These are phyloP conservation scores for Punctularia strigosozonata DNA, from an alignment of 768 basidiomycete species.

Conservation along the genomic window DNA sequence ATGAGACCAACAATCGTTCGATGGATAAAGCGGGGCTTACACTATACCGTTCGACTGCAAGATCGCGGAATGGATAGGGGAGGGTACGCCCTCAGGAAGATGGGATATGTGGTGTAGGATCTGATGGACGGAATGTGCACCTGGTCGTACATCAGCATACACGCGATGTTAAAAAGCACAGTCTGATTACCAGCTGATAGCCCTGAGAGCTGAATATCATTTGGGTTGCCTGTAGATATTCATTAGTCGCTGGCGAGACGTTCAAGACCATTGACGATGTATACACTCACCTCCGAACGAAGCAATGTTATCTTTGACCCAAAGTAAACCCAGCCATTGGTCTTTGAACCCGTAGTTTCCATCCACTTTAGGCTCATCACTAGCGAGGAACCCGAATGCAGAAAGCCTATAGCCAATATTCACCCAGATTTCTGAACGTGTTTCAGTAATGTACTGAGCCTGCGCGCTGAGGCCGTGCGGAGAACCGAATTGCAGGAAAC, in stretches of 20 bases:
- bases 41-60: slow-evolving; percentile 70
- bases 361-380: slow-evolving; percentile 42
- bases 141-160: slow-evolving; percentile 18
- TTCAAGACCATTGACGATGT: neutral
- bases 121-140: slow-evolving; percentile 68
- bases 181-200: slow-evolving; percentile 50
- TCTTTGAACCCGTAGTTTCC: slow-evolving; percentile 84
- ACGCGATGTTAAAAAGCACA: neutral
- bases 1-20: neutral
- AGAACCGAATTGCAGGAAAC: slow-evolving; percentile 71
- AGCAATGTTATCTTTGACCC: slow-evolving; percentile 57
- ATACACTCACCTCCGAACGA: slow-evolving; percentile 50
- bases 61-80: slow-evolving; percentile 56
- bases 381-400: slow-evolving; percentile 66
- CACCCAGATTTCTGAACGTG: slow-evolving; percentile 59
- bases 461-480: slow-evolving; percentile 50
- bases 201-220: slow-evolving; percentile 50
- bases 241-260: neutral
- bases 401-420: slow-evolving; percentile 71
- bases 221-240: slow-evolving; percentile 37
- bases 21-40: slow-evolving; percentile 20
- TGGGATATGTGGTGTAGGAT: slow-evolving; percentile 58
- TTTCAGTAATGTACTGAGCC: slow-evolving; percentile 55
- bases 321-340: slow-evolving; percentile 67
- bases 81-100: slow-evolving; percentile 38